phyloP scores from a whole-genome alignment of 2,329 filamentous ascomycete species.

The Xylariales sp. region DNA sequence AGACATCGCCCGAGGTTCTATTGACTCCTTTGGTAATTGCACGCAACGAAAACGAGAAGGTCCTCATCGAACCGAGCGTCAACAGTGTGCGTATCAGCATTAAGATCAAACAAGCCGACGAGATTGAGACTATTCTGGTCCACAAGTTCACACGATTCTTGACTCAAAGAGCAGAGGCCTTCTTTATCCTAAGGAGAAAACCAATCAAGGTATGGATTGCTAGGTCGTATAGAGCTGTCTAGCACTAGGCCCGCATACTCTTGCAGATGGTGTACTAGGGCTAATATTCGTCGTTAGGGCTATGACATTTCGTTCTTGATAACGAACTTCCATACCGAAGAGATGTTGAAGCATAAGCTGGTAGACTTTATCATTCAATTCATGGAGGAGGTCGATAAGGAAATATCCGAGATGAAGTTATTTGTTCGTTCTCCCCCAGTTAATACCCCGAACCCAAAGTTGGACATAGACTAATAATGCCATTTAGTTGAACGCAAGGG shows the following conservation, averaged over 20 bases:
- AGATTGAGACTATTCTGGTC: slow-evolving; percentile 97
- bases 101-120: slow-evolving; percentile 99
- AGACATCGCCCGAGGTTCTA: slow-evolving; percentile 91
- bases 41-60: slow-evolving; percentile 96
- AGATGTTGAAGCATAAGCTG: slow-evolving; percentile 98
- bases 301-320: slow-evolving; percentile 99
- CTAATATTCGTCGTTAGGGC: slow-evolving; percentile 65
- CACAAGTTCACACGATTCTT: slow-evolving; percentile 99
- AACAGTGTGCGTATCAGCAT: slow-evolving; percentile 98
- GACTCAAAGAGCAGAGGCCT: slow-evolving; percentile 94
- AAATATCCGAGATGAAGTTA: slow-evolving; percentile 99
- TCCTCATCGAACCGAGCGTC: slow-evolving; percentile 94
- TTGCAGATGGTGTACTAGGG: background rate
- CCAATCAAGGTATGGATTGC: slow-evolving; percentile 79
- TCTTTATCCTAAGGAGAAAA: slow-evolving; percentile 96
- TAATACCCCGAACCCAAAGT: background rate
- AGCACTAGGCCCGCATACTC: background rate
- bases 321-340: slow-evolving; percentile 98
- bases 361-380: slow-evolving; percentile 99
- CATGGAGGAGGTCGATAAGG: slow-evolving; percentile 99
- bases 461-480: slow-evolving; percentile 50
- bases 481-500: slow-evolving; percentile 87
- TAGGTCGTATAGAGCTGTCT: background rate
- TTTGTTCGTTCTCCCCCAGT: slow-evolving; percentile 75
- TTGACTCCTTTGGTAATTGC: slow-evolving; percentile 91